Evolutionary conservation across 352 stramenopile species (phyloP), one percentile per base, ranked within the genome.

Genomic region (Peronospora farinosa): DNA sequence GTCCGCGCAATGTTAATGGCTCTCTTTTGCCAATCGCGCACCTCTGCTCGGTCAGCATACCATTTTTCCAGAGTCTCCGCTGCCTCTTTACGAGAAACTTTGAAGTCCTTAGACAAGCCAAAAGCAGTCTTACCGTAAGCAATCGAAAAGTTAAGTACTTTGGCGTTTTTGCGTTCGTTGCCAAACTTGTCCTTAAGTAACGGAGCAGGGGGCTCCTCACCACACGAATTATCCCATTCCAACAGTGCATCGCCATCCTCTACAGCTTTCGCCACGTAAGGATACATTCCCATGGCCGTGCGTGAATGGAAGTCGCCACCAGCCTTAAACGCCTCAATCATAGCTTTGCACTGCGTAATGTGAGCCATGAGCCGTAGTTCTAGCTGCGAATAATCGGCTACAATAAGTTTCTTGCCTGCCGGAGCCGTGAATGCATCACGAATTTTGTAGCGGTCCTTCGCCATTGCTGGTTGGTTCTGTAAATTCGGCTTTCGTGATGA

Each of bases 111-210:
- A 19, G 86, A 96, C 19, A 99, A 57, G 1, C 96, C 96, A 57
- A 96, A 95, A 1, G 96, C 91, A 13, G 97, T 99, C 69, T 99
- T 99, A 17, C 97, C 97, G 64, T 99, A 99, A 6, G 97, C 96
- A 57, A 99, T 99, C 11, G 92, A 98, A 58, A 99, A 99, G 65
- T 99, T 99, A 15, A 99, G 77, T 15, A 98, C 98, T 62, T 99
- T 99, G 10, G 96, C 96, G 50, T 98, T 98, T 40, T 97, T 85
- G 39, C 96, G 85, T 72, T 99, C 96, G 5, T 92, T 93, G 15
- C 84, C 94, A 65, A 95, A 99, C 59, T 96, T 85, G 69, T 99
- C 96, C 67, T 99, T 99, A 15, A 99, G 74, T 48, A 99, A 66
- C 10, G 96, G 96, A 41, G 93, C 96, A 6, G 85, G 76, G 8